phyloP scores from a whole-genome alignment of 352 stramenopile genomes.

The Elongisporangium senticosum region DNA sequence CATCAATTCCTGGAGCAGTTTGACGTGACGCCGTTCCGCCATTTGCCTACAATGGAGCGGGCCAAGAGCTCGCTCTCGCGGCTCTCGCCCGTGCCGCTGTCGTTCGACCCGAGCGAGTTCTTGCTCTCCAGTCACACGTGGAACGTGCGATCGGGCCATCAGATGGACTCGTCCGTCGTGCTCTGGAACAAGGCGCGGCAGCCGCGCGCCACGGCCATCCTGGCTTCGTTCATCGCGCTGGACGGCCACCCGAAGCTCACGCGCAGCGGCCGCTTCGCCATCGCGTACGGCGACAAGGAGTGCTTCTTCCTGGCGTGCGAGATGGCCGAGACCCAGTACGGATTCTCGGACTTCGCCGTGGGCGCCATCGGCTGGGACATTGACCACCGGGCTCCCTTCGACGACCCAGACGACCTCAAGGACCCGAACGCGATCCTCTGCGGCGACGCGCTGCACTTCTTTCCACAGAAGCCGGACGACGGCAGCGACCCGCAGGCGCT shows the following conservation, averaged over 20 bases:
- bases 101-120: conserved; percentile 5
- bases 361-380: conserved; percentile 7
- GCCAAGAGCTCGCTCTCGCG: background rate
- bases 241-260: conserved; percentile 1
- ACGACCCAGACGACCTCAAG: conserved; percentile 8
- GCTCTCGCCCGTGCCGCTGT: conserved; percentile 1
- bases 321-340: conserved; percentile 14
- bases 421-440: conserved; percentile 21
- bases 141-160: conserved; percentile 12
- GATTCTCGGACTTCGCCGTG: conserved; percentile 6
- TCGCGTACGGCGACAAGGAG: conserved; percentile 19
- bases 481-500: conserved; percentile 15
- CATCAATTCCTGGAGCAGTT: conserved; percentile 17
- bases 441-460: conserved; percentile 38
- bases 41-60: background rate
- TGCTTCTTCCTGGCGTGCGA: conserved; percentile 18
- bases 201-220: conserved; percentile 12
- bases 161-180: conserved; percentile 17
- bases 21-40: conserved; percentile 11
- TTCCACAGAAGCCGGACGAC: conserved; percentile 18
- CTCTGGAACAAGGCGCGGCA: conserved; percentile 13
- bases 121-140: conserved; percentile 8
- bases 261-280: background rate
- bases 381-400: conserved; percentile 6
- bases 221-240: conserved; percentile 12